Evolutionary conservation across 176 grass and related monocot genomes (phyloP), one percentile per base, ranked within the genome.

Genomic region (Carex cristatella): DNA sequence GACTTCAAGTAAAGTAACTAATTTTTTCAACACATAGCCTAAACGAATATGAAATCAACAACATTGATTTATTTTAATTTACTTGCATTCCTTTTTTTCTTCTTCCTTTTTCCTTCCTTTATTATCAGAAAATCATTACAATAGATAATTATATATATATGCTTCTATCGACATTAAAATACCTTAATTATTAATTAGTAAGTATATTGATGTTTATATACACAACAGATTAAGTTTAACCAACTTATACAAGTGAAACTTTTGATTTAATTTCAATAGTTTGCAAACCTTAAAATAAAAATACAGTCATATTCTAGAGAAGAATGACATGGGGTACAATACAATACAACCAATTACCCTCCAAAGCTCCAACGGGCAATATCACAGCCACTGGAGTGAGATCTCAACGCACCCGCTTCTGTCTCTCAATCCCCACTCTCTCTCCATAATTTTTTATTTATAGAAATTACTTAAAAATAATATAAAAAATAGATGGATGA

Each of bases 361-460:
- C 18, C 70, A 51, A 74, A 74, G 70, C 7, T 74, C 42, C 51
- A 55, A 78, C 6, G 2, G 28, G 46, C 19, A 78, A 78, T 49
- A 49, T 78, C 73, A 56, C 11, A 57, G 27, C 73, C 28, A 78
- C 51, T 7, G 49, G 73, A 78, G 13, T 78, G 73, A 14, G 51
- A 78, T 78, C 49, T 78, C 51, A 78, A 78, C 27, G 51, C 73
- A 78, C 28, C 73, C 19, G 2, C 11, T 78, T 57, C 28, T 78
- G 73, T 78, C 73, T 78, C 28, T 28, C 27, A 56, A 32, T 49
- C 12, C 9, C 3, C 23, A 13, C 10, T 18, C 10, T 18, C 4
- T 76, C 23, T 56, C 0, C 5, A 8, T 6, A 46, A 49, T 10
- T 49, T 10, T 49, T 49, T 10, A 10, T 49, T 49, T 49, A 49